Conservation (phyloP, 257 asterid species). For the Jasminum sambac region DNA sequence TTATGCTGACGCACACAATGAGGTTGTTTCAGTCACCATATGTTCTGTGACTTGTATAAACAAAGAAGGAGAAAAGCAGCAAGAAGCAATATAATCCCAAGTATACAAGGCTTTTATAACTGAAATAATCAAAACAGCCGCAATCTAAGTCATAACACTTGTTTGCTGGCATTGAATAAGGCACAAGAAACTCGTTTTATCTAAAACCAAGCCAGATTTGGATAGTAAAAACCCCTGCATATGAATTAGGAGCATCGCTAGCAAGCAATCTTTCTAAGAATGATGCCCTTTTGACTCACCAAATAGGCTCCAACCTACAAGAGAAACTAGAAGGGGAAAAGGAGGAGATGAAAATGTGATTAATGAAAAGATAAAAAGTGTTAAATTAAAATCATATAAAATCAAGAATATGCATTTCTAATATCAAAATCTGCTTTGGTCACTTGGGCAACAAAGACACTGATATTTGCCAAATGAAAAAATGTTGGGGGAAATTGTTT, state of each 20-base stretch:
- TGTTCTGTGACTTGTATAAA: no score
- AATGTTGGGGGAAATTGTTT: no score
- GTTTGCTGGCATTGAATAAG: not conserved
- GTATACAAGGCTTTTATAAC: not conserved
- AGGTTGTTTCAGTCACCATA: no score
- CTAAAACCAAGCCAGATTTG: not conserved
- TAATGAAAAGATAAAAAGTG: not conserved
- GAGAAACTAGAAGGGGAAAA: slow-evolving; percentile 7
- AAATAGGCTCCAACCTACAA: slow-evolving; percentile 90
- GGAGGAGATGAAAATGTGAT: not conserved
- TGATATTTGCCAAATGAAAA: no score
- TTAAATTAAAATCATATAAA: not conserved
- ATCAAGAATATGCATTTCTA: not conserved
- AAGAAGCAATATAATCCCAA: no score
- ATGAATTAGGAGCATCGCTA: not conserved
- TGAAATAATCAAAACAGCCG: not conserved
- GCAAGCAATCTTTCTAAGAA: slow-evolving; percentile 64
- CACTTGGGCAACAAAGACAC: no score
- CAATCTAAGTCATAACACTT: not conserved
- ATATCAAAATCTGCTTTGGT: not conserved
- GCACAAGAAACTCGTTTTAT: not conserved
- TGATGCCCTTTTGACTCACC: slow-evolving; percentile 88
- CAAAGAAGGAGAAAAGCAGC: no score
- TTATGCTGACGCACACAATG: no score
- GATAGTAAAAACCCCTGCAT: not conserved